A percentile compares a stretch with the other conserved stretches of the same genome.
phyloP scores from a whole-genome alignment of 1,284 basidiomycete genomes.

The Cutaneotrichosporon cyanovorans region DNA sequence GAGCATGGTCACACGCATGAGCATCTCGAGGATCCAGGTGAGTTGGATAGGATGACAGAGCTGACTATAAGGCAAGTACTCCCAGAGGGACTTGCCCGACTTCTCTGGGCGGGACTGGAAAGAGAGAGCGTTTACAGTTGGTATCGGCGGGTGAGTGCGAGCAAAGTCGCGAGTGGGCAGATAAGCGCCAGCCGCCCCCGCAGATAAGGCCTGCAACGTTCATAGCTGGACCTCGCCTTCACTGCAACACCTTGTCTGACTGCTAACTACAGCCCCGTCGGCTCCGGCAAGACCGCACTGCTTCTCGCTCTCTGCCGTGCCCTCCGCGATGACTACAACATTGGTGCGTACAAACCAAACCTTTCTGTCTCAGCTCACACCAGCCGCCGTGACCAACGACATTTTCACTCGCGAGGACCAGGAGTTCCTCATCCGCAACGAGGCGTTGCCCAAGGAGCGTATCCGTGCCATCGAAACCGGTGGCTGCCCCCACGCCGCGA shows the following conservation, averaged over 20 bases:
- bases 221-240: too few relatives aligned
- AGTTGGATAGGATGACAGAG: constrained; percentile 14
- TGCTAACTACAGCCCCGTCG: constrained; percentile 63
- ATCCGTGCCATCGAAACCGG: constrained; percentile 95
- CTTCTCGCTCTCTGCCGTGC: constrained; percentile 84
- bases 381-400: constrained; percentile 91
- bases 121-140: constrained; percentile 91
- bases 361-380: constrained; percentile 5
- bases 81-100: constrained; percentile 87
- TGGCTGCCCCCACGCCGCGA: constrained; percentile 90
- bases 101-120: constrained; percentile 75
- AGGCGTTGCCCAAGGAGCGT: constrained; percentile 71
- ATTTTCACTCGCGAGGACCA: constrained; percentile 97
- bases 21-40: constrained; percentile 77
- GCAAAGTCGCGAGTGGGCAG: too few relatives aligned
- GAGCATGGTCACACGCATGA: constrained; percentile 90
- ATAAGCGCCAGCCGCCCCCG: too few relatives aligned
- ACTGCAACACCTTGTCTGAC: neutral
- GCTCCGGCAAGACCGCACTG: constrained; percentile 94
- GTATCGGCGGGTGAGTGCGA: constrained; percentile 64
- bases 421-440: constrained; percentile 90
- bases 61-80: constrained; percentile 65
- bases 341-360: constrained; percentile 54
- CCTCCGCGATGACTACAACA: constrained; percentile 76
- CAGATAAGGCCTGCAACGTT: too few relatives aligned